Evolutionary conservation across 805 yeast species (phyloP), one percentile per base, ranked within the genome.

Genomic region (Ogataea trehaloabstinens): DNA sequence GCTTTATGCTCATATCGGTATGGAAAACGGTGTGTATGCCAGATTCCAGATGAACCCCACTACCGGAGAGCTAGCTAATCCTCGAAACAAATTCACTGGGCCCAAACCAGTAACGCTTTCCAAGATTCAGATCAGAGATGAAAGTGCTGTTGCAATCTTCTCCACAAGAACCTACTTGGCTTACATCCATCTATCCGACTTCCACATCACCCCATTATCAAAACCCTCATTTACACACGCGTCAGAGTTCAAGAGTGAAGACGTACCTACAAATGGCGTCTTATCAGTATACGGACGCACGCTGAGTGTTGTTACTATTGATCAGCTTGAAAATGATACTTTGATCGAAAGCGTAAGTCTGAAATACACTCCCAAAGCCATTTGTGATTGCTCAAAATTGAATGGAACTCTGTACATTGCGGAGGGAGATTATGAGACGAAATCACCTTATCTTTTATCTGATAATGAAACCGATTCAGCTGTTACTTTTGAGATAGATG

Each of bases 1-100:
- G 1, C 41, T 65, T 3, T 70, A 64, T 42, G 70, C 85, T 8
- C 95, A 89, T 59, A 73, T 88, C 35, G 97, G 97, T 2, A 70
- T 89, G 69, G 73, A 65, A n/a, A 86, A 80, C 58, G 98, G 98
- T 16, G 77, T 90, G 1, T 87, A 83, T 61, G 80, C 81, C 2
- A 66, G 82, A 13, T 74, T 87, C 0, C 61, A 66, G 5, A 49
- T 89, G 27, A 87, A 85, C 52, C 53, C 57, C 0, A 51, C 64
- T 4, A 68, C 82, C 3, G 96, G 95, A 3, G 70, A 77, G 16
- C 56, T 83, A 11, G 64, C 74, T 1, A 82, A 83, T 46, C 76
- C 88, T 1, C 68, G 83, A 50, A 76, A 79, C 13, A 80, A 82
- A 52, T 88, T 83, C 53, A 57, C 87, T 20, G 98, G 98, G 0